Conservation (phyloP, 805 yeast species). For the Helenozyma rhizophorensis region DNA sequence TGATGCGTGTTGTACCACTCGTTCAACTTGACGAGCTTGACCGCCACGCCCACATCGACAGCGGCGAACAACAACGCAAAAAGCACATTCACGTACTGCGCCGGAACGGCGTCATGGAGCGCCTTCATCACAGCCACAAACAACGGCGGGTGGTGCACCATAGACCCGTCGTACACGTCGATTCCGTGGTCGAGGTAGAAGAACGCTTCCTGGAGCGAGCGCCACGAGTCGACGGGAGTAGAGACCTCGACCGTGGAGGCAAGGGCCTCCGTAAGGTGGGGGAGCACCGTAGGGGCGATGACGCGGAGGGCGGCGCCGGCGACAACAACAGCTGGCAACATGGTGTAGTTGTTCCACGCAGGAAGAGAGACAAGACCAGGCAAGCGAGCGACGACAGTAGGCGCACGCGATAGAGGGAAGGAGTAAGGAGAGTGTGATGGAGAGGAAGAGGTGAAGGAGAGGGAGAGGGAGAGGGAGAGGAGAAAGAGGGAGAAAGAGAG, state of each 20-base stretch:
- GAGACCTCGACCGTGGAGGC: slow-evolving; percentile 42
- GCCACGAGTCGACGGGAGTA: slow-evolving; percentile 70
- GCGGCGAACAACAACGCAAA: slow-evolving; percentile 48
- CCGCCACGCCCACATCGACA: slow-evolving; percentile 57
- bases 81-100: slow-evolving; percentile 11
- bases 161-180: slow-evolving; percentile 77
- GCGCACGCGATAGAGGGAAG: too few species aligned
- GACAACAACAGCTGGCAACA: slow-evolving; percentile 10
- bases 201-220: slow-evolving; percentile 37
- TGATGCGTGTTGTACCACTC: slow-evolving; percentile 30
- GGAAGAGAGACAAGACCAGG: too few species aligned
- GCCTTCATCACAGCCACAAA: slow-evolving; percentile 46
- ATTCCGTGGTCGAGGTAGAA: slow-evolving; percentile 43
- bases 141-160: slow-evolving; percentile 82
- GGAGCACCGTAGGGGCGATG: slow-evolving; percentile 31
- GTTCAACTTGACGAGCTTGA: slow-evolving; percentile 48
- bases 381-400: too few species aligned
- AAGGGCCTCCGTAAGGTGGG: slow-evolving; percentile 23
- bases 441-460: too few species aligned
- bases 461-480: too few species aligned
- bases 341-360: too few species aligned
- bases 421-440: too few species aligned
- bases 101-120: slow-evolving; percentile 23
- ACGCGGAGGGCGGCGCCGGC: slow-evolving; percentile 25
- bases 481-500: too few species aligned